Conservation (phyloP, 108 stramenopile genomes). For the Chaetoceros muelleri region DNA sequence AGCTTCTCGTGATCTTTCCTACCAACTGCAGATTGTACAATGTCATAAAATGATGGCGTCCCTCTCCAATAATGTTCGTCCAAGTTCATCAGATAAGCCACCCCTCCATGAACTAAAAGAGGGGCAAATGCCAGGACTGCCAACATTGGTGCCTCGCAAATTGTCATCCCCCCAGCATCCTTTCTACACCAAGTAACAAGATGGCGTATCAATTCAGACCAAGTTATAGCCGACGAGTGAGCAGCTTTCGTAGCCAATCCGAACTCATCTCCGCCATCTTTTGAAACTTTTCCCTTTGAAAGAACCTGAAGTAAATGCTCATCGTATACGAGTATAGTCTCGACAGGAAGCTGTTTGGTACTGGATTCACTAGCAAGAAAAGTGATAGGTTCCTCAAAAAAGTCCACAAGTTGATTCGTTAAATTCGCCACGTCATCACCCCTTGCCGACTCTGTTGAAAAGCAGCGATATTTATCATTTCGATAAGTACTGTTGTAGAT, state of each 20-base stretch:
- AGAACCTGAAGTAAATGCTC: constrained; percentile 46
- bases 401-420: constrained; percentile 24
- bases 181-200: constrained; percentile 40
- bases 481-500: too few species aligned
- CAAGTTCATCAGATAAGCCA: constrained; percentile 41
- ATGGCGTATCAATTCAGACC: constrained; percentile 51
- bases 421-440: neutral
- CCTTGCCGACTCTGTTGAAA: too few species aligned
- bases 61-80: constrained; percentile 36
- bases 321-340: constrained; percentile 50
- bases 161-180: neutral
- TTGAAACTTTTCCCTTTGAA: constrained; percentile 56
- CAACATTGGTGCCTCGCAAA: constrained; percentile 47
- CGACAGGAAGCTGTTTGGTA: constrained; percentile 2
- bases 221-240: constrained; percentile 56
- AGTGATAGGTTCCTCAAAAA: constrained; percentile 71
- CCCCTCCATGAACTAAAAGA: constrained; percentile 56
- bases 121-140: constrained; percentile 63
- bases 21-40: constrained; percentile 33
- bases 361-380: constrained; percentile 24
- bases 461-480: too few species aligned
- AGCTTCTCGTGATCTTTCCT: constrained; percentile 25
- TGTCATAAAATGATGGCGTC: constrained; percentile 7
- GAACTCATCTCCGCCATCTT: constrained; percentile 57
- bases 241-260: constrained; percentile 47